Evolutionary conservation across 495 filamentous ascomycete genomes (phyloP).

Genomic region (Immersiella caudata): DNA sequence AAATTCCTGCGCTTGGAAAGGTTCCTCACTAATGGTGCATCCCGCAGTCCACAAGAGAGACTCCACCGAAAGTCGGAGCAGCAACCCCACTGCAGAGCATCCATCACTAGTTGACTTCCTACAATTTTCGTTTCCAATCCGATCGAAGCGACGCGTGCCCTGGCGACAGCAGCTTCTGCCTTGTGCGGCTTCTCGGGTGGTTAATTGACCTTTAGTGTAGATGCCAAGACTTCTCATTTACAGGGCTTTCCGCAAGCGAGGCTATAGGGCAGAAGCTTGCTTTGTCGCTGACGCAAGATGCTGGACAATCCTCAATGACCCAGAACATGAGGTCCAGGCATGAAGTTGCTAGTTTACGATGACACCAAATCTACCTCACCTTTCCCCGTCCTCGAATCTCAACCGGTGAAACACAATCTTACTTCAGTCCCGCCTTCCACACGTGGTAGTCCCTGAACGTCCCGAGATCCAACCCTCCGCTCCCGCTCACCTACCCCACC

Average conservation of each 20-base stretch:
- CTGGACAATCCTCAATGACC: too few species aligned
- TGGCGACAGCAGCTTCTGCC: conserved; percentile 8
- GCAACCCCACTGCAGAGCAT: conserved; percentile 7
- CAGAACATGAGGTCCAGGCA: not conserved
- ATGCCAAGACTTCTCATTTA: not conserved
- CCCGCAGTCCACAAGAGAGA: not conserved
- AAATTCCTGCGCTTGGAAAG: not conserved
- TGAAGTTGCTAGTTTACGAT: not conserved
- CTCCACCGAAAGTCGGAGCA: conserved; percentile 19
- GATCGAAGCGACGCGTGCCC: not conserved
- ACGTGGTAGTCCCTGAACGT: too few species aligned
- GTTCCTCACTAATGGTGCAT: not conserved
- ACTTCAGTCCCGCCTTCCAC: too few species aligned
- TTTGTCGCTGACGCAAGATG: not conserved
- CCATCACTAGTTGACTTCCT: not conserved
- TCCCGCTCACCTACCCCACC: not conserved
- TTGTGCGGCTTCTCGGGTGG: not conserved
- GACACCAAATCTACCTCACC: not conserved
- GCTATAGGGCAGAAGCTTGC: not conserved
- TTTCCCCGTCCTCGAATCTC: not conserved
- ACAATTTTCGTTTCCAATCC: conserved; percentile 3
- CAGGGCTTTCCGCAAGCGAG: not conserved
- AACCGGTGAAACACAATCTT: too few species aligned
- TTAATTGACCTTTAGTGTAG: not conserved
- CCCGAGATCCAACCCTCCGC: too few species aligned